Evolutionary conservation across 75 land plant species (phyloP), one percentile per base, ranked within the genome.

Genomic region (Cupressus sempervirens): DNA sequence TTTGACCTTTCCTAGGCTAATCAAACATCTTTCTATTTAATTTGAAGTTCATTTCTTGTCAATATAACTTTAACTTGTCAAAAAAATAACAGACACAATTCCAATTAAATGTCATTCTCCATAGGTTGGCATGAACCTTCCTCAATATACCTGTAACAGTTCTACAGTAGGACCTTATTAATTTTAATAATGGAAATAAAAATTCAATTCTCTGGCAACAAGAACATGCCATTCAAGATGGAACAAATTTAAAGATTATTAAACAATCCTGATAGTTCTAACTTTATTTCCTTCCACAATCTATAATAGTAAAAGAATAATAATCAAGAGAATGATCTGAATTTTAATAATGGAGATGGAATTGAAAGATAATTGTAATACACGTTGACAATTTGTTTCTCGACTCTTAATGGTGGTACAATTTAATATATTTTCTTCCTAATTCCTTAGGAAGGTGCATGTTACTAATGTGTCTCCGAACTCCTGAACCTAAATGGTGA

Each of bases 261-360:
- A 58, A 20, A 6, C 5, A 58, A 58, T 58, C 65, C 5, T 20
- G 65, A 58, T 58, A n/a, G 65, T 58, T n/a, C n/a, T n/a, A n/a
- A n/a, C n/a, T 58, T 7, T 18, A 58, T 58, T 20, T n/a, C n/a
- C 65, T 56, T 58, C 6, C n/a, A 1, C 23, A 20, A n/a, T n/a
- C n/a, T n/a, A n/a, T n/a, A n/a, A n/a, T n/a, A n/a, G n/a, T n/a
- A 56, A 68, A 68, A 10, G 73, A 68, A 68, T n/a, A 68, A 23
- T 29, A 68, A 68, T 68, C 73, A 68, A 68, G n/a, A 67, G 73
- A 72, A 72, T 72, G 35, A 72, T 72, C 12, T 32, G 74, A 72
- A 29, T 30, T 72, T 72, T 72, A 12, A 11, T 30, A 72, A 72
- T 72, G 74, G 73, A 68, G 29, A 30, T 68, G 73, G 29, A 68